A percentile compares a stretch with the other conserved stretches of the same genome.
Evolutionary conservation across 2,329 filamentous ascomycete species (phyloP).

Genomic region (Pestalotiopsis fici): DNA sequence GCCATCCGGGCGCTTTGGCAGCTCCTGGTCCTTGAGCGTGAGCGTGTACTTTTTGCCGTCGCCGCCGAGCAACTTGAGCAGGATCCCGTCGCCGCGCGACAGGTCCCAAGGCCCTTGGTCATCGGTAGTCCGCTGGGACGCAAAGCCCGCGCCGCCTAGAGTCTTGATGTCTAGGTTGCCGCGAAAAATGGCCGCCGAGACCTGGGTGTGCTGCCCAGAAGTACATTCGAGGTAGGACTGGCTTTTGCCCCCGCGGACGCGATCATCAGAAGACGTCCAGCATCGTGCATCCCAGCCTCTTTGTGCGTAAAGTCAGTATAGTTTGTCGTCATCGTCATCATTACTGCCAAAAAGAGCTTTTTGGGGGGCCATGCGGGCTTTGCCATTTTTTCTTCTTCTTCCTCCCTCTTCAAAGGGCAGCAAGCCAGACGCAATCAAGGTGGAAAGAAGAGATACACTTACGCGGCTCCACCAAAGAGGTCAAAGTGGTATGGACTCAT

Average conservation of each 20-base stretch:
- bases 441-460: not conserved
- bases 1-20: slow-evolving; percentile 59
- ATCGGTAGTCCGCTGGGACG: slow-evolving; percentile 71
- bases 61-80: slow-evolving; percentile 49
- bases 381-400: not conserved
- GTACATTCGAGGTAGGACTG: slow-evolving; percentile 47
- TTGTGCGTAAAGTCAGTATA: slow-evolving; percentile 4
- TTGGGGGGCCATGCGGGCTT: not conserved
- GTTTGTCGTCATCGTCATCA: not conserved
- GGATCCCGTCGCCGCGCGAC: slow-evolving; percentile 60
- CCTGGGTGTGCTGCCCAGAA: slow-evolving; percentile 3
- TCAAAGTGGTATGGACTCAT: not conserved
- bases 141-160: slow-evolving; percentile 80
- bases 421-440: not conserved
- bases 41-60: slow-evolving; percentile 71
- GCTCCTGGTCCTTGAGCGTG: slow-evolving; percentile 70
- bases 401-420: not conserved
- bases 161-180: slow-evolving; percentile 73
- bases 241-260: slow-evolving; percentile 74
- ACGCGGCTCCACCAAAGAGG: slow-evolving; percentile 6
- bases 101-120: slow-evolving; percentile 61
- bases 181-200: slow-evolving; percentile 55
- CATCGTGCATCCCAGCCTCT: slow-evolving; percentile 60
- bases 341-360: not conserved
- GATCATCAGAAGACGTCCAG: slow-evolving; percentile 74